Evolutionary conservation across 1,284 basidiomycete species (phyloP).

Genomic region (Apiotrichum akiyoshidainum): DNA sequence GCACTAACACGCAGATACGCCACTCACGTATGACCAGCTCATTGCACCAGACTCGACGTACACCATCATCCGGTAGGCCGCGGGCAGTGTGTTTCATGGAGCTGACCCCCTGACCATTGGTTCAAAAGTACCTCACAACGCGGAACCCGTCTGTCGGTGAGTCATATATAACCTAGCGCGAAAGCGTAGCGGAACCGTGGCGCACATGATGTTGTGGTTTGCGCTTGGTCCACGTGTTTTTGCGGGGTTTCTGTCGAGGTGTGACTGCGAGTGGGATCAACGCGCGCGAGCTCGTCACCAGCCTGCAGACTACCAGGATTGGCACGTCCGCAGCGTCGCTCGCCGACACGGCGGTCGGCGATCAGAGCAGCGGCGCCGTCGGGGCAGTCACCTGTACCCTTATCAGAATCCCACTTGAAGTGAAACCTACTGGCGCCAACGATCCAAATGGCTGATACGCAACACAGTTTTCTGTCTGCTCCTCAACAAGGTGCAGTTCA

Average conservation of each 20-base stretch:
- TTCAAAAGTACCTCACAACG: constrained; percentile 47
- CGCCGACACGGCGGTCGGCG: too few relatives aligned
- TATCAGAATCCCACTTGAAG: too few relatives aligned
- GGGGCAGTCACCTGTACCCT: too few relatives aligned
- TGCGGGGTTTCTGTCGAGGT: too few relatives aligned
- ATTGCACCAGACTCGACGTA: constrained; percentile 80
- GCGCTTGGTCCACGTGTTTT: neutral
- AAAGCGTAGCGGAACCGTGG: too few relatives aligned
- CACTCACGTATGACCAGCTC: constrained; percentile 71
- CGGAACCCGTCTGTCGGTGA: constrained; percentile 47
- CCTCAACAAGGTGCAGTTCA: constrained; percentile 81
- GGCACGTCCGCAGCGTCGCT: too few relatives aligned
- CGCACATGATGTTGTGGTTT: too few relatives aligned
- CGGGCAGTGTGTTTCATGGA: neutral
- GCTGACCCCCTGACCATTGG: constrained; percentile 36
- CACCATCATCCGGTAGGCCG: constrained; percentile 60
- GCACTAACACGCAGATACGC: constrained; percentile 59
- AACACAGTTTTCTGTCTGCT: constrained; percentile 75
- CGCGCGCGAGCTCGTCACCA: too few relatives aligned
- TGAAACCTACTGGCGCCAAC: too few relatives aligned
- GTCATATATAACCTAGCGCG: constrained; percentile 1
- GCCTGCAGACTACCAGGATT: too few relatives aligned
- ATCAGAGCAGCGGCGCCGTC: too few relatives aligned
- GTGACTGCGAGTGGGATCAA: too few relatives aligned
- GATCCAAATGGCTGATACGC: constrained; percentile 53